Evolutionary conservation across 1,284 basidiomycete species (phyloP), one percentile per base, ranked within the genome.

Genomic region (Pseudozyma tsukubaensis): DNA sequence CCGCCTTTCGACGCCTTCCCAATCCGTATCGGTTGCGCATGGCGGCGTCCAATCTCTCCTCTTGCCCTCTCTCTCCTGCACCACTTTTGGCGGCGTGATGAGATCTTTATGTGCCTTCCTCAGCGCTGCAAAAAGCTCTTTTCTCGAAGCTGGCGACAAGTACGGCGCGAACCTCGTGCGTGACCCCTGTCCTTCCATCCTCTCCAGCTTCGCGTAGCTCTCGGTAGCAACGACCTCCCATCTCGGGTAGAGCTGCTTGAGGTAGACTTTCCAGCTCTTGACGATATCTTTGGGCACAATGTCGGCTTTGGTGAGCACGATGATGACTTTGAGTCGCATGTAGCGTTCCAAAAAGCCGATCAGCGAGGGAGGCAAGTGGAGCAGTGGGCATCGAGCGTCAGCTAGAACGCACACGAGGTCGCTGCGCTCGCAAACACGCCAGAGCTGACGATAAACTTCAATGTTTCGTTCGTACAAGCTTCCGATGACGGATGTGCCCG

Each of bases 351-450:
- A 77, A 75, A 88, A 88, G 1, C 83, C 67, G 39, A 86, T 84
- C 6, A 89, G 81, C 0, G 87, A 87, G 0, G 87, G 86, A 0
- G 88, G 88, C 56, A 87, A 87, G 75, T 89, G 88, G 1, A 89
- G 84, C 0, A 87, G 88, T 0, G 94, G 93, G 82, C 93, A 94
- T 34, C 94, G 90, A 8, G 92, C 91, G 85, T 97, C 94, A 29
- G 94, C 88, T 11, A 96, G 88, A 53, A 95, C 88, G 57, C 95
- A 89, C 12, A 96, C 86, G 75, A 95, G 92, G 67, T 93, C 89
- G 1, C 92, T 92, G 63, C 88, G 90, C 32, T 80, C 78, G 51
- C 68, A 64, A 3, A 80, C 78, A 24, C 78, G 64, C 78, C 78
- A 80, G 3, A 80, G 74, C 54, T 80, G 78, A 10, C 72, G 71